Evolutionary conservation across 2,329 filamentous ascomycete species (phyloP), one percentile per base, ranked within the genome.

Genomic region (Zalaria sp.): DNA sequence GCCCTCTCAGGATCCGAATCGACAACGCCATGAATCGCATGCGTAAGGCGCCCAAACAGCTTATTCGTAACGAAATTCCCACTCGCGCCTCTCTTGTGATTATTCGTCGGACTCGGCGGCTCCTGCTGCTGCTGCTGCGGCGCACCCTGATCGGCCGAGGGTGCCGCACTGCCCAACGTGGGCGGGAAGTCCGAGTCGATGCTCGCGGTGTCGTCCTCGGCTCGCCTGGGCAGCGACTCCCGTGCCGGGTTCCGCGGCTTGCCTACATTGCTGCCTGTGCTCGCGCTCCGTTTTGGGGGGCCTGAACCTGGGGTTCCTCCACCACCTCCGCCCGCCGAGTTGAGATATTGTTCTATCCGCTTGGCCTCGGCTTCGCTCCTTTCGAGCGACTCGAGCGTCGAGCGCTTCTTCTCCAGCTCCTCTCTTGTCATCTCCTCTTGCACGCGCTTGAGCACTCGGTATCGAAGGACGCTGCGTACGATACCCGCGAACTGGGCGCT

Each of bases 361-460:
- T 83, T 83, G 1, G 91, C 88, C 64, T 98, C 91, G 4, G 82
- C 74, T 62, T 98, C 91, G 56, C 89, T 96, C 44, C 79, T 77
- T 65, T 98, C 91, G n/a, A 98, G 67, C 38, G 88, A 83, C 36
- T 93, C 85, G 9, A 98, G 71, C 8, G 91, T 71, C 3, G 73
- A 67, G 53, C 75, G 78, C 67, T 96, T 96, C 69, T 89, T 94
- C 42, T 81, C 75, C 7, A 98, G 69, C 53, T 98, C 88, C 45
- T 98, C 91, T 36, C 81, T 81, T 1, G 91, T 96, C 79, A 96
- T 89, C 57, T 98, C 91, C 60, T 96, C 87, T 57, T 98, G 91
- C 41, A 98, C 85, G 37, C 91, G 76, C 67, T 98, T 98, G 47
- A 95, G 67, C 3, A 96, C 81, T 10, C 91, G 73, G 58, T 95